Evolutionary conservation across 2,329 filamentous ascomycete species (phyloP).

Genomic region (Nemania sp.): DNA sequence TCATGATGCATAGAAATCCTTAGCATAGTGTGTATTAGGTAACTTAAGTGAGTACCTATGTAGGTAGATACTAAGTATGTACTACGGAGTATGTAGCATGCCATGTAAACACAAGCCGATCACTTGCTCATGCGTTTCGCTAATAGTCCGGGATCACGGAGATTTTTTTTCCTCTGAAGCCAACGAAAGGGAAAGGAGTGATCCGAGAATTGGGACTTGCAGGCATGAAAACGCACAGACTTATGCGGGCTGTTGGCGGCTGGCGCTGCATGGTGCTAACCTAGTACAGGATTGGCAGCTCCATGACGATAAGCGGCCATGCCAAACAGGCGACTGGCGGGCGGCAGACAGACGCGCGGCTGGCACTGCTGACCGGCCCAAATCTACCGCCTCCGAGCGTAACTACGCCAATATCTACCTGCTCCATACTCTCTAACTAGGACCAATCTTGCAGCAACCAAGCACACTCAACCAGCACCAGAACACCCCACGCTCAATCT

Average conservation of each 20-base stretch:
- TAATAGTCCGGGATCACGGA: constrained; percentile 21
- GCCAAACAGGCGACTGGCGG: constrained; percentile 19
- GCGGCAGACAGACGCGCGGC: constrained; percentile 23
- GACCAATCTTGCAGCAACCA: no score
- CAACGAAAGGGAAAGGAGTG: constrained; percentile 11
- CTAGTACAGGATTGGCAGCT: constrained; percentile 9
- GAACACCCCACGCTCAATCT: no score
- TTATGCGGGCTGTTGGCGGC: constrained; percentile 20
- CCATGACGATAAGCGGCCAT: constrained; percentile 20
- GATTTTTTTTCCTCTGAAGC: constrained; percentile 22
- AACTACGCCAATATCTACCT: background rate
- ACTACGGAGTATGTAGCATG: background rate
- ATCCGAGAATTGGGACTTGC: constrained; percentile 18
- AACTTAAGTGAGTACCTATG: no score
- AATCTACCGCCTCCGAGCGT: constrained; percentile 24
- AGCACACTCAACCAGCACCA: no score
- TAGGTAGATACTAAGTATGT: background rate
- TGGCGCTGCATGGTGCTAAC: constrained; percentile 10
- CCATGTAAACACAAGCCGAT: background rate
- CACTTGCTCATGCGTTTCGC: constrained; percentile 17
- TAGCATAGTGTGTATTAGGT: no score
- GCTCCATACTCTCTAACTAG: background rate
- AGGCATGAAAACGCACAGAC: constrained; percentile 3
- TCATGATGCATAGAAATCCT: no score
- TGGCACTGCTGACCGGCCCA: constrained; percentile 28